Base-by-base conservation (phyloP, 805 yeast species). In the Zygotorulaspora florentina region DNA sequence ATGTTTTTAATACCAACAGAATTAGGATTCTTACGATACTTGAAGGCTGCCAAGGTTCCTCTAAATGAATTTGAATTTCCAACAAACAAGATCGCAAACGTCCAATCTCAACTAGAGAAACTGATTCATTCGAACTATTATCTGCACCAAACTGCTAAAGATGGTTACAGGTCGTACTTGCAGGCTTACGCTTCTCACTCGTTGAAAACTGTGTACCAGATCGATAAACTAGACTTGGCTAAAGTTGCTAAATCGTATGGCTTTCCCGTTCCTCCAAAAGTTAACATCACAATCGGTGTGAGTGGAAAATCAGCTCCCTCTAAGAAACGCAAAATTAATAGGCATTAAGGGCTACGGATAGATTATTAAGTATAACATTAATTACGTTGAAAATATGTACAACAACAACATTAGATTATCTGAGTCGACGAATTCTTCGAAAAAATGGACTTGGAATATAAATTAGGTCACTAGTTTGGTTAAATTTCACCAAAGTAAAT, bases 171-270 rank as follows among this genome's bases (percentile, higher is more conserved):
- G 65, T 81, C 98, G 2, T 93, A 93, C 68, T 75, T 93, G 60
- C 99, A 93, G 71, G 98, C 99, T 4, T 93, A 93, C 64, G 90
- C 99, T 6, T 85, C 96, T 17, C 99, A 93, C 69, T 96, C 90
- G 62, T 75, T 93, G 68, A 93, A 93, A 68, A 87, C 96, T 1
- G 99, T 93, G 12, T 93, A 93, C 65, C 95, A 90, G 70, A 88
- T 93, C 58, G 98, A 93, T 69, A 88, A 90, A 70, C 75, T 93
- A 50, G 99, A 93, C 66, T 73, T 93, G 53, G 91, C 83, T 29
- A 93, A 91, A 71, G 97, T 93, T 26, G 99, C 97, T 45, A 87
- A 84, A 66, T 85, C 96, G 11, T 93, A 87, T 67, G 99, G 99
- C 8, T 93, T 93, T 70, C 81, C 83, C 31, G 83, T 87, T 20